Conservation (phyloP, 495 filamentous ascomycete species). For the Lindgomyces ingoldianus region DNA sequence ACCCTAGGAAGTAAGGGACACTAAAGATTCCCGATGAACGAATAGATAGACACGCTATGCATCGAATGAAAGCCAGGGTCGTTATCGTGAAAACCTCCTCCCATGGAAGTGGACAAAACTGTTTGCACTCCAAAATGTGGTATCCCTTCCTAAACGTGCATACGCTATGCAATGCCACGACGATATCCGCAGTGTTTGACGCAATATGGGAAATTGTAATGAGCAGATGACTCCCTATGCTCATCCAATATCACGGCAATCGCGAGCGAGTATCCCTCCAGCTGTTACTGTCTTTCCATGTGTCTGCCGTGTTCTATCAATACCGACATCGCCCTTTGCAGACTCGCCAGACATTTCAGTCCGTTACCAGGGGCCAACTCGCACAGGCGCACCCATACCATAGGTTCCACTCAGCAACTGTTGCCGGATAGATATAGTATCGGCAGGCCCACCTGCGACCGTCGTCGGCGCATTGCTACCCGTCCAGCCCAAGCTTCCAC, state of each 20-base stretch:
- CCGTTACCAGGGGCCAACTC: constrained; percentile 69
- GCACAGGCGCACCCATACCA: constrained; percentile 64
- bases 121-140: background rate
- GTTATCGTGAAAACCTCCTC: constrained; percentile 26
- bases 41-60: constrained; percentile 28
- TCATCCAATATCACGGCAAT: too few species aligned
- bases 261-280: too few species aligned
- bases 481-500: constrained; percentile 75
- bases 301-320: too few species aligned
- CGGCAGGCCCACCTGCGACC: constrained; percentile 37
- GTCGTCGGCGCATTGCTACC: constrained; percentile 52
- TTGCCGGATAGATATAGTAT: constrained; percentile 70
- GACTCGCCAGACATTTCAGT: too few species aligned
- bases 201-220: background rate
- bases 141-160: background rate
- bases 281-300: too few species aligned
- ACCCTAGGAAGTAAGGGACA: constrained; percentile 1
- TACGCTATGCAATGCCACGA: background rate
- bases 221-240: too few species aligned
- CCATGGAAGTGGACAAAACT: background rate
- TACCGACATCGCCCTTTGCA: too few species aligned
- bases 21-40: constrained; percentile 1
- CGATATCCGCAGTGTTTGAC: background rate
- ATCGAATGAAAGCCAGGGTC: constrained; percentile 24
- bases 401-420: constrained; percentile 80